A percentile compares a stretch with the other conserved stretches of the same genome.
phyloP scores from a whole-genome alignment of 139 green algal genomes.

The Dunaliella primolecta region DNA sequence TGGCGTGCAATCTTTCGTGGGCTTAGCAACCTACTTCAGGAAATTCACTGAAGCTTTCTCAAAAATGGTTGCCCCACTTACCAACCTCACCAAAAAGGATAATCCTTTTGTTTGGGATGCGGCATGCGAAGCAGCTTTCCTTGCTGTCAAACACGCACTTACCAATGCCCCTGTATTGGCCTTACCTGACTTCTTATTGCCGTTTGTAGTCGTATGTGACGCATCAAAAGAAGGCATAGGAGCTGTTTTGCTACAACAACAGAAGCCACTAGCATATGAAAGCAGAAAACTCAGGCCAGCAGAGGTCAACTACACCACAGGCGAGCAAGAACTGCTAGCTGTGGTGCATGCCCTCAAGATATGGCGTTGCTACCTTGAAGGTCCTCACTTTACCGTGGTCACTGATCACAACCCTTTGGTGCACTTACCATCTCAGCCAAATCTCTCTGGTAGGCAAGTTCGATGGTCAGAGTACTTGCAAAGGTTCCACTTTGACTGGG shows the following conservation, averaged over 20 bases:
- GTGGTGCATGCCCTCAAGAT: not conserved
- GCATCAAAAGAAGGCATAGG: not conserved
- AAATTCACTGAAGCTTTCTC: slow-evolving; percentile 10
- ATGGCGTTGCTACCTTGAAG: slow-evolving; percentile 19
- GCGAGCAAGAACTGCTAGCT: not conserved
- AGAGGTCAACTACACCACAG: not conserved
- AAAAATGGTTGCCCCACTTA: slow-evolving; percentile 45
- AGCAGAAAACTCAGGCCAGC: not conserved
- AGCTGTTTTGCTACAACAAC: not conserved
- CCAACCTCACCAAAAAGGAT: slow-evolving; percentile 16
- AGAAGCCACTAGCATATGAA: not conserved
- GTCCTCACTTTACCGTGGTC: too few relatives aligned
- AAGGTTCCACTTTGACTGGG: too few relatives aligned
- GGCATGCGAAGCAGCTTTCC: not conserved
- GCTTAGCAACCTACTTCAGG: slow-evolving; percentile 45
- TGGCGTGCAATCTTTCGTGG: slow-evolving; percentile 44
- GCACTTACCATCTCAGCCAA: too few relatives aligned
- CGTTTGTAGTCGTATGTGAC: not conserved
- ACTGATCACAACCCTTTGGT: too few relatives aligned
- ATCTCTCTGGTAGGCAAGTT: too few relatives aligned
- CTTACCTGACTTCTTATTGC: not conserved
- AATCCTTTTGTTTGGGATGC: not conserved
- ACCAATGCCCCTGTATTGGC: not conserved
- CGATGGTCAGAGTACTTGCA: too few relatives aligned
- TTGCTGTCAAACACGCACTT: not conserved